Percentiles rank a stretch among this genome's conserved stretches.
phyloP scores from a whole-genome alignment of 495 filamentous ascomycete species.

The Hyaloscypha bicolor region DNA sequence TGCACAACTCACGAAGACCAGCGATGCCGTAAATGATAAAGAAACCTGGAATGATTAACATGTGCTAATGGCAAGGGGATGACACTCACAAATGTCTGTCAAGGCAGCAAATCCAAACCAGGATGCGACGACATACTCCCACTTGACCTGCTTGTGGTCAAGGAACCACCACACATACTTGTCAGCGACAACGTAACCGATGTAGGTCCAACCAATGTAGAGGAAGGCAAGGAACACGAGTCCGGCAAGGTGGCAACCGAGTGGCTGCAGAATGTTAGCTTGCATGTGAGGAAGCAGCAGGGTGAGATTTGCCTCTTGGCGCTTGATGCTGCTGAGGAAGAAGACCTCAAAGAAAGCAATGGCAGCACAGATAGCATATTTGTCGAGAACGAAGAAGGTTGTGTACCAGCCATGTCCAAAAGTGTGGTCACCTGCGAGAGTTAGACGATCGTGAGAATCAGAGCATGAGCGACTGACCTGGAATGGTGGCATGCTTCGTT shows the following conservation, averaged over 20 bases:
- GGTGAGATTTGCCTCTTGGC: slow-evolving; percentile 42
- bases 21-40: slow-evolving; percentile 45
- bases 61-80: not conserved
- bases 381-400: slow-evolving; percentile 46
- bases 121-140: slow-evolving; percentile 38
- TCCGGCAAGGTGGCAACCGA: slow-evolving; percentile 36
- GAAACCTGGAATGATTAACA: slow-evolving; percentile 42
- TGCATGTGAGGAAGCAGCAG: not conserved
- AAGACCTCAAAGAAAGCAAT: slow-evolving; percentile 50
- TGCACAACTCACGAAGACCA: slow-evolving; percentile 45
- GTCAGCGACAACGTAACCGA: slow-evolving; percentile 49
- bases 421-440: slow-evolving; percentile 11
- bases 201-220: slow-evolving; percentile 50
- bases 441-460: not conserved
- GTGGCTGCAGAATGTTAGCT: slow-evolving; percentile 16
- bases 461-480: slow-evolving; percentile 14
- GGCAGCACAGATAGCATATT: slow-evolving; percentile 43
- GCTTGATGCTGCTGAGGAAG: slow-evolving; percentile 51
- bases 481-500: slow-evolving; percentile 20
- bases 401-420: slow-evolving; percentile 21
- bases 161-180: slow-evolving; percentile 52
- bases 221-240: slow-evolving; percentile 39
- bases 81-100: slow-evolving; percentile 40
- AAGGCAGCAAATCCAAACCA: slow-evolving; percentile 40
- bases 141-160: slow-evolving; percentile 40